Conservation (phyloP, 371 early-diverging fungal species). For the Homolaphlyctis polyrhiza region DNA sequence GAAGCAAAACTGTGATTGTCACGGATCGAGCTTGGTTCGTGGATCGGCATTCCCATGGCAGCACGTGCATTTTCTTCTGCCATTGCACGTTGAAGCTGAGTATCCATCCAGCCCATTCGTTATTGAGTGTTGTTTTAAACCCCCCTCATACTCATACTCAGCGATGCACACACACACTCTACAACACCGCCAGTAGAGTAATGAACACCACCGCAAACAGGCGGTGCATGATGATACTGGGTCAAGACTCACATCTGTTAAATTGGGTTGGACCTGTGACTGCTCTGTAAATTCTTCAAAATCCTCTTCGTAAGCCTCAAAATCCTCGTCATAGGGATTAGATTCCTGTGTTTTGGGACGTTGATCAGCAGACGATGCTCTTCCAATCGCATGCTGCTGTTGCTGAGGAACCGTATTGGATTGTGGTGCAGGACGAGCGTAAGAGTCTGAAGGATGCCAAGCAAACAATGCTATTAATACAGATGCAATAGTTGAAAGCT, state of each 20-base stretch:
- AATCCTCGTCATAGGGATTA: conserved; percentile 16
- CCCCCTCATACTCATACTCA: background rate
- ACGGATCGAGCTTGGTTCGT: too few relatives aligned
- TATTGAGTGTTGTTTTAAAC: background rate
- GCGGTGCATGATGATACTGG: background rate
- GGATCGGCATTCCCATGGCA: conserved; percentile 3
- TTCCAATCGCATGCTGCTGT: too few relatives aligned
- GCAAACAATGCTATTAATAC: too few relatives aligned
- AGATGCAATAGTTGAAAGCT: too few relatives aligned
- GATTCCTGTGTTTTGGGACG: background rate
- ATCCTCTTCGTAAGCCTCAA: conserved; percentile 31
- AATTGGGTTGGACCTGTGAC: too few relatives aligned
- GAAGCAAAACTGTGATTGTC: too few relatives aligned
- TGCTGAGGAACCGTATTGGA: too few relatives aligned
- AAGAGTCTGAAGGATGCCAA: too few relatives aligned
- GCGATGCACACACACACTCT: background rate
- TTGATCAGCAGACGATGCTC: too few relatives aligned
- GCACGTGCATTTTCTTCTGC: conserved; percentile 27
- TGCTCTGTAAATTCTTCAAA: conserved; percentile 35
- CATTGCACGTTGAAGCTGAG: conserved; percentile 22
- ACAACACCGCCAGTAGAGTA: background rate
- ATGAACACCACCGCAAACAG: background rate
- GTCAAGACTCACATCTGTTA: too few relatives aligned
- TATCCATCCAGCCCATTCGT: too few relatives aligned
- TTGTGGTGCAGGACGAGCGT: too few relatives aligned